A percentile compares a stretch with the other conserved stretches of the same genome.
Conservation (phyloP, 805 yeast genomes). For the Komagataella mondaviorum region DNA sequence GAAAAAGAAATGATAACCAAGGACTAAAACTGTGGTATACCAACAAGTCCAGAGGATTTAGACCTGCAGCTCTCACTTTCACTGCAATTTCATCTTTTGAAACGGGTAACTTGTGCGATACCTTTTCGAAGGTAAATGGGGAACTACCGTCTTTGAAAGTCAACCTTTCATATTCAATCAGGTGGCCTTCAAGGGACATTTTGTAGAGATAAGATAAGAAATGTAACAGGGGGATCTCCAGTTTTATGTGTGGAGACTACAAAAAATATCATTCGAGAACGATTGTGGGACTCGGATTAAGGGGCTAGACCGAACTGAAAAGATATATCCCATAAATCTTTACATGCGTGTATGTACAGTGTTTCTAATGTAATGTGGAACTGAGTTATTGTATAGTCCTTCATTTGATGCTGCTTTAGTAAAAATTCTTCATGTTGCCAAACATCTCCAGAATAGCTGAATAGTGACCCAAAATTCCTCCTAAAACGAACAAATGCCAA, state of each 20-base stretch:
- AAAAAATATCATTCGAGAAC: too few relatives aligned
- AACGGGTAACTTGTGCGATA: not conserved
- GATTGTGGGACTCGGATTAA: too few relatives aligned
- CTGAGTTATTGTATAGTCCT: not conserved
- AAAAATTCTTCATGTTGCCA: conserved; percentile 9
- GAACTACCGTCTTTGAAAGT: not conserved
- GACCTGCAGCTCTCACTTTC: not conserved
- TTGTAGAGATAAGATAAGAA: not conserved
- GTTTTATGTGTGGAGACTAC: too few relatives aligned
- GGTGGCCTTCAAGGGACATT: not conserved
- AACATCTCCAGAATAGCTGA: conserved; percentile 65
- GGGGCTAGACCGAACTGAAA: not conserved
- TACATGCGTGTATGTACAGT: not conserved
- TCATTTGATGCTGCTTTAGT: not conserved
- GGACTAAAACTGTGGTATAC: not conserved
- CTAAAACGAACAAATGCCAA: conserved; percentile 87
- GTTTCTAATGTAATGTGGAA: too few relatives aligned
- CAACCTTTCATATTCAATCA: not conserved
- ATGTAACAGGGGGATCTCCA: too few relatives aligned
- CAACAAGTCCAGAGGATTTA: not conserved
- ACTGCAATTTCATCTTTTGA: not conserved
- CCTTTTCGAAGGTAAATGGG: not conserved
- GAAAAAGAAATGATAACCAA: not conserved
- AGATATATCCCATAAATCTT: not conserved
- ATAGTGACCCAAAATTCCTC: conserved; percentile 87